A percentile compares a stretch with the other conserved stretches of the same genome.
Evolutionary conservation across 2,329 filamentous ascomycete genomes (phyloP).

Genomic region (Periconia macrospinosa): DNA sequence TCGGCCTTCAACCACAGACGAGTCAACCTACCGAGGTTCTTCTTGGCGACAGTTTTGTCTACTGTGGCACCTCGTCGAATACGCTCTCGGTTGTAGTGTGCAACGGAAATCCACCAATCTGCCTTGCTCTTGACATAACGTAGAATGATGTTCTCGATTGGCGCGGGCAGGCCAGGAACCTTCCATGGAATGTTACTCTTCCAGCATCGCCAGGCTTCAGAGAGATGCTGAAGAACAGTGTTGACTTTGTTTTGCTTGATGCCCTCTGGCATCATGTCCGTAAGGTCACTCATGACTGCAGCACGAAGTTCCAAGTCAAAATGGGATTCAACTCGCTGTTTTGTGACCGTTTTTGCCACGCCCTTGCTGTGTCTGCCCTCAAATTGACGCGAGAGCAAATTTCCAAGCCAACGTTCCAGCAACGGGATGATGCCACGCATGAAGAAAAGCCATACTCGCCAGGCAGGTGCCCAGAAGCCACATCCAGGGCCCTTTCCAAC

Average conservation of each 20-base stretch:
- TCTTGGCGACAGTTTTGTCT: conserved; percentile 99
- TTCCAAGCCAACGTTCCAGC: conserved; percentile 95
- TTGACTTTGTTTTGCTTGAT: conserved; percentile 99
- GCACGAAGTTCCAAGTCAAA: conserved; percentile 96
- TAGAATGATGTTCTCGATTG: conserved; percentile 97
- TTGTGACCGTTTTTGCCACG: conserved; percentile 97
- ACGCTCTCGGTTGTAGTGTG: conserved; percentile 97
- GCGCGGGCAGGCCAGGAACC: conserved; percentile 91
- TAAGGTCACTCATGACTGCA: conserved; percentile 97
- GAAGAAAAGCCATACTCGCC: conserved; percentile 99
- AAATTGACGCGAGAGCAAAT: conserved; percentile 93
- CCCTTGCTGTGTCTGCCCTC: conserved; percentile 98
- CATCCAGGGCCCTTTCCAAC: conserved; percentile 97
- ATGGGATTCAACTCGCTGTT: conserved; percentile 97
- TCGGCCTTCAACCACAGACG: conserved; percentile 97
- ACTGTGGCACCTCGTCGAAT: conserved; percentile 96
- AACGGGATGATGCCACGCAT: conserved; percentile 98
- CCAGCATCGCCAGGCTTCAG: conserved; percentile 99
- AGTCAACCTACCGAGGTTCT: conserved; percentile 93
- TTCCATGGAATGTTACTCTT: conserved; percentile 99
- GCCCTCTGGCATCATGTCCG: conserved; percentile 99
- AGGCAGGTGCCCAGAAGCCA: conserved; percentile 98
- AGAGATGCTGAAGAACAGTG: conserved; percentile 93
- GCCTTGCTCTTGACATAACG: conserved; percentile 99
- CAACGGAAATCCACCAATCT: conserved; percentile 99